A percentile compares a stretch with the other conserved stretches of the same genome.
Conservation (phyloP, 768 basidiomycete species). For the Tricholoma bakamatsutake region DNA sequence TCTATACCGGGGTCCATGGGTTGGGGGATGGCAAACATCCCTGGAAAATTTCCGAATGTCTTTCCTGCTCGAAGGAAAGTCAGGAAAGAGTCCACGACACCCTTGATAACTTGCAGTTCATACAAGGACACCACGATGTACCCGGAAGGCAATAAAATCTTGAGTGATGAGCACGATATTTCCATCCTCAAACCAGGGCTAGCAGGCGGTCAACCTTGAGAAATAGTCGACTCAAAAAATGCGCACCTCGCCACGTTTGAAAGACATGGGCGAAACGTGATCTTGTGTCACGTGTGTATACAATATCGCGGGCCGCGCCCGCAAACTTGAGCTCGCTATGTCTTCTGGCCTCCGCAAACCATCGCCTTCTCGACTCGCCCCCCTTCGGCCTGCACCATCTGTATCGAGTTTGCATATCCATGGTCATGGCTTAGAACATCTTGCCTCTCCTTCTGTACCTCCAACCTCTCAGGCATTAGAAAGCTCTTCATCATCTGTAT, state of each 20-base stretch:
- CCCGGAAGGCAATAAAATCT: slow-evolving; percentile 41
- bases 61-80: slow-evolving; percentile 24
- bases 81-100: neutral
- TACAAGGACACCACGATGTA: slow-evolving; percentile 44
- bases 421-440: slow-evolving; percentile 35
- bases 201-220: neutral
- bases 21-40: slow-evolving; percentile 48
- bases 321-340: neutral
- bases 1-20: slow-evolving; percentile 25
- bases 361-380: slow-evolving; percentile 48
- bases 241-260: slow-evolving; percentile 19
- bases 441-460: slow-evolving; percentile 27
- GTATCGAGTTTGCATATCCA: slow-evolving; percentile 53
- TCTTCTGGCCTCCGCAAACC: slow-evolving; percentile 20
- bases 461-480: slow-evolving; percentile 36
- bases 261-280: too few species aligned
- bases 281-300: too few species aligned
- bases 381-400: slow-evolving; percentile 50
- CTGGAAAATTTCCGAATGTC: slow-evolving; percentile 53
- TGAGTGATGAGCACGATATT: slow-evolving; percentile 48
- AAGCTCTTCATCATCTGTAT: slow-evolving; percentile 67
- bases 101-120: neutral
- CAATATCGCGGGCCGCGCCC: too few species aligned
- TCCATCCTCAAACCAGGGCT: slow-evolving; percentile 60
- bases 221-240: neutral